Evolutionary conservation across 176 grass and related monocot genomes (phyloP), one percentile per base, ranked within the genome.

Genomic region (Cocos nucifera): DNA sequence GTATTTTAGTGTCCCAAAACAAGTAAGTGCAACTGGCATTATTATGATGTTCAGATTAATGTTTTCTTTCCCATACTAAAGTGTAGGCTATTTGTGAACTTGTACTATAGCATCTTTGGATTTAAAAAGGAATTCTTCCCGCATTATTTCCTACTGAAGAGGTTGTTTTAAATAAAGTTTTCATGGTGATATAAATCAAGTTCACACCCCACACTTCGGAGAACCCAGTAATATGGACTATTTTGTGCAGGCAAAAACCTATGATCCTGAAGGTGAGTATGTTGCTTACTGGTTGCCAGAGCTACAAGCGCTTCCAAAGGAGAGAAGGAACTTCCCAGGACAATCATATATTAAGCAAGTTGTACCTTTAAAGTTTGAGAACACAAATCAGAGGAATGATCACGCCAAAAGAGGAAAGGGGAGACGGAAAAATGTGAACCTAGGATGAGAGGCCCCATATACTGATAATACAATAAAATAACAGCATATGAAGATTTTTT

Each of bases 1-100:
- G 53, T 91, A 97, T 72, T 97, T 97, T 51, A 97, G 87, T 51
- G 85, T 85, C n/a, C 81, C 93, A 28, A 97, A 97, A 70, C 93
- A 91, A 85, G 87, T 91, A 85, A 80, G 82, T 25, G 51, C 50
- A 19, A 14, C 44, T 60, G 25, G 58, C 23, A 25, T 67, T 66
- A 44, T 12, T 10, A 44, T 44, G 35, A 44, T 12, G 35, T 44
- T 44, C 35, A 44, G 35, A 44, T 44, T 44, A 44, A 12, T 44
- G 35, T 44, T 44, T 44, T 12, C 35, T 14, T 44, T 44, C 35
- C 35, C 35, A 44, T 44, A 12, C 32, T 35, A 9, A 9, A 10
- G 1, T 1, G 8, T 9, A 9, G 6, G 6, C 1, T 35, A 35
- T 35, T 35, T 9, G 32, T 6, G 32, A 35, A 35, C 32, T 6